phyloP scores from a whole-genome alignment of 352 stramenopile species.

The Pythium dissimile region DNA sequence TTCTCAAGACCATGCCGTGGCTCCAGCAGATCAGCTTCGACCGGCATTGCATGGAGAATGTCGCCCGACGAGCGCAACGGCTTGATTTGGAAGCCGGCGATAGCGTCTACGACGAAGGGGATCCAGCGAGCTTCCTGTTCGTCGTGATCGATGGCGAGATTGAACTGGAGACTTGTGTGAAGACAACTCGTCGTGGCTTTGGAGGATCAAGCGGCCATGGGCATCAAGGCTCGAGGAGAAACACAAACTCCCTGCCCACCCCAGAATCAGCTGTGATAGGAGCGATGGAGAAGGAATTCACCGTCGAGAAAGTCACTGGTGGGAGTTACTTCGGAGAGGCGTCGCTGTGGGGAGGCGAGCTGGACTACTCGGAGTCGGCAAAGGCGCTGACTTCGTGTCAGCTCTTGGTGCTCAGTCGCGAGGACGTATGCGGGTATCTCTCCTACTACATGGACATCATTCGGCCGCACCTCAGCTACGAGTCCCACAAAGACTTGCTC shows the following conservation, averaged over 20 bases:
- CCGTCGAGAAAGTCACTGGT: constrained; percentile 31
- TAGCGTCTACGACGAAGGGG: constrained; percentile 55
- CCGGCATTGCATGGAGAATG: constrained; percentile 38
- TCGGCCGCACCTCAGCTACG: constrained; percentile 47
- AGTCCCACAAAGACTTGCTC: constrained; percentile 49
- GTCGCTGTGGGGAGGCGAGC: constrained; percentile 27
- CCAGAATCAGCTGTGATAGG: neutral
- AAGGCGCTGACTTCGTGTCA: constrained; percentile 30
- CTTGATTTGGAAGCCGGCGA: constrained; percentile 40
- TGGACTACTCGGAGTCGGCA: constrained; percentile 54
- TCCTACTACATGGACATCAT: constrained; percentile 69
- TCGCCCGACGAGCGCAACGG: constrained; percentile 43
- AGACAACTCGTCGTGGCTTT: neutral
- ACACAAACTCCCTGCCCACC: neutral
- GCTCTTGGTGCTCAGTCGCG: constrained; percentile 46
- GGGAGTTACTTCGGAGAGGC: constrained; percentile 68
- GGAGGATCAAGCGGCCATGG: neutral
- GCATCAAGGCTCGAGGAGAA: constrained; percentile 1
- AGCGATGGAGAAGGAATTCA: neutral
- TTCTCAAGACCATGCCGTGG: constrained; percentile 55
- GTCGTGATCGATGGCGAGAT: constrained; percentile 57
- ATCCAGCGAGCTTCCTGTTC: constrained; percentile 61
- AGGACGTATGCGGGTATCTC: constrained; percentile 59
- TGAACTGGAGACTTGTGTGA: constrained; percentile 18
- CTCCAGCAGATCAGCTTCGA: constrained; percentile 54